Evolutionary conservation across 495 filamentous ascomycete species (phyloP).

Genomic region (Evernia prunastri): DNA sequence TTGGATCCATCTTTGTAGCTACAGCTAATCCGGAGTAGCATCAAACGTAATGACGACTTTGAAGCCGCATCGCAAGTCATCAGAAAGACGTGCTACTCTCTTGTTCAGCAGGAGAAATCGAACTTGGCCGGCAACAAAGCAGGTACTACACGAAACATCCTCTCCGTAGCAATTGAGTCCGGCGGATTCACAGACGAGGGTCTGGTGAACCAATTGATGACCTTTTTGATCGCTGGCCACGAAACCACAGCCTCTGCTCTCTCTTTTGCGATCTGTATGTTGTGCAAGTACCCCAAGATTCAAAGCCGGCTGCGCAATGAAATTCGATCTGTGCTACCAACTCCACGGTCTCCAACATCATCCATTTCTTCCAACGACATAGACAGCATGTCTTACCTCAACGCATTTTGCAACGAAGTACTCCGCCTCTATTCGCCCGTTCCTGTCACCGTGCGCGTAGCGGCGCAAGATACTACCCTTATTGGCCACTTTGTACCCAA

Average conservation of each 20-base stretch:
- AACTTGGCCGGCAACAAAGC: slow-evolving; percentile 13
- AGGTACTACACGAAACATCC: slow-evolving; percentile 28
- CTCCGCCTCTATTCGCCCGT: slow-evolving; percentile 47
- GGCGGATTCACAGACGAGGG: slow-evolving; percentile 49
- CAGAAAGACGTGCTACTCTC: slow-evolving; percentile 2
- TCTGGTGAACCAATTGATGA: slow-evolving; percentile 50
- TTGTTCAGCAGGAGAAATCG: slow-evolving; percentile 3
- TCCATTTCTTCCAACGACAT: slow-evolving; percentile 35
- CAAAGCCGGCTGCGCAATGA: slow-evolving; percentile 44
- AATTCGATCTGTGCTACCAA: slow-evolving; percentile 31
- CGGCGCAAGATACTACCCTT: slow-evolving; percentile 41
- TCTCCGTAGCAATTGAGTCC: slow-evolving; percentile 60
- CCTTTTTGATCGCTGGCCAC: slow-evolving; percentile 49
- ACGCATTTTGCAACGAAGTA: slow-evolving; percentile 47
- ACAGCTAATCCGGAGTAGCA: background rate
- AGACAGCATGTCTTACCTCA: slow-evolving; percentile 46
- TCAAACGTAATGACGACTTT: slow-evolving; percentile 13
- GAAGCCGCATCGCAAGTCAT: slow-evolving; percentile 7
- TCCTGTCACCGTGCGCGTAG: slow-evolving; percentile 43
- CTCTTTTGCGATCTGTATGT: slow-evolving; percentile 47
- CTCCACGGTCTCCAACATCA: slow-evolving; percentile 11
- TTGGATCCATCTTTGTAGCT: background rate
- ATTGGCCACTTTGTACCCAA: slow-evolving; percentile 39
- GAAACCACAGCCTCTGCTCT: slow-evolving; percentile 51
- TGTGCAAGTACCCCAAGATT: slow-evolving; percentile 41